Evolutionary conservation across 2,329 filamentous ascomycete species (phyloP), one percentile per base, ranked within the genome.

Genomic region (Dryadomyces quercus-mongolicae): DNA sequence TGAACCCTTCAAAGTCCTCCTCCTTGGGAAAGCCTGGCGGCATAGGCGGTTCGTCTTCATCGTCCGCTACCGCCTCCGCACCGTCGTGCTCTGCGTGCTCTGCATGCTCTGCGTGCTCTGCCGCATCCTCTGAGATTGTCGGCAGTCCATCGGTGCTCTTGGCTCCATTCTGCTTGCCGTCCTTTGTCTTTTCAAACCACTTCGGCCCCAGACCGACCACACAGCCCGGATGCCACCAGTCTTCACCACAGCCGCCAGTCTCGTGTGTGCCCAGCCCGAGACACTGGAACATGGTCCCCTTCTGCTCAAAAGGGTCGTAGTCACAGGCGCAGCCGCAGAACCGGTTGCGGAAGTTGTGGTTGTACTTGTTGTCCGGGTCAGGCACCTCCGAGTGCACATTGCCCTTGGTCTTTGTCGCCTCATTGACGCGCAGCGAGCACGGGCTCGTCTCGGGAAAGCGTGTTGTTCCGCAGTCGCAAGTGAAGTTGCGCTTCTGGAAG

Each of bases 221-320:
- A 65, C 92, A 97, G 58, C 93, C 90, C 0, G 92, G 89, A 70
- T 97, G 92, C 77, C 89, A 97, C 92, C 92, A 97, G 65, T 97
- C 92, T 70, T 97, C 92, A 13, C 92, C 92, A 68, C 92, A 97
- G 5, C 91, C 92, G 16, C 91, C 91, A 1, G 85, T 84, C 60
- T 92, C 86, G 13, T 80, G 76, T 0, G 82, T 85, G 1, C 89
- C 90, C 1, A 97, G 73, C 0, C 92, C 92, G 2, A 97, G 68
- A 65, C 93, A 98, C 68, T 98, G 93, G 62, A 94, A 98, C 93
- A 98, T 98, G 43, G 91, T 97, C 0, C 92, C 92, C 62, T 92
- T 94, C 66, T 98, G 90, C 65, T 87, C 77, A 49, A 92, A 80
- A 0, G 92, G 82, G 65, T 96, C 86, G 65, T 98, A 98, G 56